Evolutionary conservation across 2,329 filamentous ascomycete species (phyloP).

Genomic region (Colletotrichum cuscutae): DNA sequence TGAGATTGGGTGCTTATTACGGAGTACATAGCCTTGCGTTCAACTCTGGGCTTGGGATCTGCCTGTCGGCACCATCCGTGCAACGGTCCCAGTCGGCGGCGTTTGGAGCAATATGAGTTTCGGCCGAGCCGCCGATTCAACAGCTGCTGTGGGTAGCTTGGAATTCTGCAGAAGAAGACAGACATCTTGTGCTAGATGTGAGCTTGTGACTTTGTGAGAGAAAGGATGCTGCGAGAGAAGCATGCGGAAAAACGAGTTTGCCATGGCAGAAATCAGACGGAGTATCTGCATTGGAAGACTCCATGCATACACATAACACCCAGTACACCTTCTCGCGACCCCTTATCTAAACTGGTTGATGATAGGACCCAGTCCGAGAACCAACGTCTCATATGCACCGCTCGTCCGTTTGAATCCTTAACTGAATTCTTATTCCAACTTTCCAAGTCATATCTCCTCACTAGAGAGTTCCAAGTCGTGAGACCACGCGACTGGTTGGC

Average conservation of each 20-base stretch:
- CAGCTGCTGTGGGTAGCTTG: not conserved
- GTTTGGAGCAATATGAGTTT: slow-evolving; percentile 15
- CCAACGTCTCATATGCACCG: slow-evolving; percentile 4
- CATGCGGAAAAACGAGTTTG: not conserved
- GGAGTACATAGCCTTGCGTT: not conserved
- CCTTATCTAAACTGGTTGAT: not conserved
- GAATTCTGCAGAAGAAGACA: not conserved
- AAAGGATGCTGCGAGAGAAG: not conserved
- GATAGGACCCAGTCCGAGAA: slow-evolving; percentile 19
- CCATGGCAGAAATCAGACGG: not conserved
- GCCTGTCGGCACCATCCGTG: slow-evolving; percentile 19
- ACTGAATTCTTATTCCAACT: not conserved
- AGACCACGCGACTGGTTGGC: not conserved
- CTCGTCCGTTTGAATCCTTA: not conserved
- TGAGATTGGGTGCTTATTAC: not conserved
- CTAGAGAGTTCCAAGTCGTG: not conserved
- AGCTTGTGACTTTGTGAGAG: not conserved
- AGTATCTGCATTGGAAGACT: not conserved
- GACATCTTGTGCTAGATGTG: not conserved
- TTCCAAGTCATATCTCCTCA: not conserved
- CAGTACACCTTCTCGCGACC: not conserved
- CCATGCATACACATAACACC: not conserved
- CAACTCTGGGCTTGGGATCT: not conserved
- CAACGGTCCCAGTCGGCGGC: not conserved
- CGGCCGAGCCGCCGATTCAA: not conserved